Percentiles rank a stretch among this genome's conserved stretches.
These are phyloP conservation scores for Chloris gayana DNA, from an alignment of 176 grass and related monocot genomes.

Conservation along the genomic window DNA sequence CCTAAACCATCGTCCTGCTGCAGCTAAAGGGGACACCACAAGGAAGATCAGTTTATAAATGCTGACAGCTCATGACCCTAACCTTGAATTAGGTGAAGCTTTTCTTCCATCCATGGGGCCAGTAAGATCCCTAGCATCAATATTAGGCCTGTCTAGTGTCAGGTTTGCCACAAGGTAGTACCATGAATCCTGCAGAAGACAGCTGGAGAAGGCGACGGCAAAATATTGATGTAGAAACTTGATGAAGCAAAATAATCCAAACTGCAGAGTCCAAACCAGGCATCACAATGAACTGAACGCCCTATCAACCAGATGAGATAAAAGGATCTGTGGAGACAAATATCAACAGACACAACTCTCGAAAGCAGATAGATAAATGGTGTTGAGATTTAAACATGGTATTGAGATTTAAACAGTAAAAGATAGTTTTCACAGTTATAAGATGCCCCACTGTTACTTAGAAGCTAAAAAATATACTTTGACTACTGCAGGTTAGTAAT, in stretches of 20 bases:
- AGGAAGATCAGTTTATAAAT: not conserved
- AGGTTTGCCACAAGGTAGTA: not conserved
- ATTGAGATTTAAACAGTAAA: not conserved
- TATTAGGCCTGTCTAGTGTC: not conserved
- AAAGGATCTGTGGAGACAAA: slow-evolving; percentile 16
- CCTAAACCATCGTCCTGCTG: not conserved
- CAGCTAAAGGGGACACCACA: not conserved
- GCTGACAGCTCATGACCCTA: not conserved
- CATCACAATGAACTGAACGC: not conserved
- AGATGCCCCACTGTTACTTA: not conserved
- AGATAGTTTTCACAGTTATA: not conserved
- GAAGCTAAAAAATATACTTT: not conserved
- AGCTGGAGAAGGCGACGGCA: not conserved
- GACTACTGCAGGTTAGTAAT: not conserved
- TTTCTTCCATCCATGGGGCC: not conserved
- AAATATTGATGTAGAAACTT: not conserved
- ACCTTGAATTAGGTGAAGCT: not conserved
- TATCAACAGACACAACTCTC: not conserved
- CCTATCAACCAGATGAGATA: not conserved
- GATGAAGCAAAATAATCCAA: not conserved
- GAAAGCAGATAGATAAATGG: not conserved
- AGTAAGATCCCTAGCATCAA: not conserved
- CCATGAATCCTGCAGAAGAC: not conserved
- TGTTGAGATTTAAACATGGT: not conserved
- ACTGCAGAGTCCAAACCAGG: not conserved